These are phyloP conservation scores for Talaromyces trachyspermus DNA, from an alignment of 495 filamentous ascomycete species.

Conservation along the genomic window DNA sequence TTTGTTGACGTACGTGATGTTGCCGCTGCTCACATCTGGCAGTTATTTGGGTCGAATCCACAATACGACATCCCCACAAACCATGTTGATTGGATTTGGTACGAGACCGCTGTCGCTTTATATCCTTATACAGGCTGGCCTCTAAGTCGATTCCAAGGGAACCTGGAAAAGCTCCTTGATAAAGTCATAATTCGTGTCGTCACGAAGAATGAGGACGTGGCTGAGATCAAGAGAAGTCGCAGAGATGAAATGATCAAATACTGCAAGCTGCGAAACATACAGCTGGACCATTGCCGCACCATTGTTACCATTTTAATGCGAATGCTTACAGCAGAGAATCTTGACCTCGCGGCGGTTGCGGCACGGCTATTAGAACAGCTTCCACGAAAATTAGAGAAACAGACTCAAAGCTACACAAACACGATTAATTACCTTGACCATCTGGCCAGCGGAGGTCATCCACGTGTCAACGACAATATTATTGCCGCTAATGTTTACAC, in stretches of 20 bases:
- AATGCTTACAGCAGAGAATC: conserved; percentile 12
- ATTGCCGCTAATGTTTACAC: conserved; percentile 4
- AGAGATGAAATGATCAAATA: conserved; percentile 13
- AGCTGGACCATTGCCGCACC: conserved; percentile 18
- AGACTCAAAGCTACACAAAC: conserved; percentile 5
- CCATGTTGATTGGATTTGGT: conserved; percentile 18
- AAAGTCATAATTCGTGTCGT: conserved; percentile 17
- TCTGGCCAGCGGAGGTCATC: conserved; percentile 3
- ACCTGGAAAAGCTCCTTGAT: conserved; percentile 19
- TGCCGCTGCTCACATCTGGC: conserved; percentile 46
- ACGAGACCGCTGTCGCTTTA: conserved; percentile 18
- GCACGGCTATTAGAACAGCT: conserved; percentile 4
- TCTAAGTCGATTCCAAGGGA: conserved; percentile 13
- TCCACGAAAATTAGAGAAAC: conserved; percentile 3
- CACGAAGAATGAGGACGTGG: conserved; percentile 16
- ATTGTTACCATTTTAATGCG: conserved; percentile 18
- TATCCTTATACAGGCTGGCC: conserved; percentile 24
- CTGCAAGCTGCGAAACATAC: conserved; percentile 20
- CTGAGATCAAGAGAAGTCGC: conserved; percentile 9
- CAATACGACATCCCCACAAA: conserved; percentile 14
- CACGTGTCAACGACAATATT: conserved; percentile 2
- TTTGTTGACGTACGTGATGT: conserved; percentile 54
- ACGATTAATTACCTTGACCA: conserved; percentile 6
- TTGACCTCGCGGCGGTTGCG: conserved; percentile 1
- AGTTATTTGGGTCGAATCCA: conserved; percentile 16